Conservation (phyloP, 176 grass and related monocot species). For the Phoenix dactylifera region DNA sequence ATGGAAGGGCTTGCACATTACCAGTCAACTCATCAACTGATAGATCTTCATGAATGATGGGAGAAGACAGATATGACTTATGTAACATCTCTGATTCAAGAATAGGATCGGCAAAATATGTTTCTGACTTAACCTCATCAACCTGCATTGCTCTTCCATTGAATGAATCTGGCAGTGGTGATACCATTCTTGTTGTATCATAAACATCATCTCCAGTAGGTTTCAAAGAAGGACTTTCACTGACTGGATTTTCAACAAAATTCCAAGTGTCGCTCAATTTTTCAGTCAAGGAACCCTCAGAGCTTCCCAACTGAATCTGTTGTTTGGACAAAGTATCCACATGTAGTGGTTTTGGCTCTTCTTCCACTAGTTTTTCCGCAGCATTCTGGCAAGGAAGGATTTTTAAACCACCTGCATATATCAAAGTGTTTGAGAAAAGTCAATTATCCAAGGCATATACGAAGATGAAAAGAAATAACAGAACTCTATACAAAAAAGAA, state of each 20-base stretch:
- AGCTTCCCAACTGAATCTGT: not conserved
- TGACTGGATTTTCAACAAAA: conserved; percentile 17
- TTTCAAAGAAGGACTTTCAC: conserved; percentile 7
- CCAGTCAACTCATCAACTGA: conserved; percentile 39
- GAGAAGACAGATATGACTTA: conserved; percentile 23
- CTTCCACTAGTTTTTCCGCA: conserved; percentile 10
- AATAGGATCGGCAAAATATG: conserved; percentile 25
- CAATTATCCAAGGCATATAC: not conserved
- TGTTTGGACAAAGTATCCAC: not conserved
- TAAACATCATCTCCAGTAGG: too few species aligned
- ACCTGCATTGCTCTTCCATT: not conserved
- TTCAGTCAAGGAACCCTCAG: conserved; percentile 9
- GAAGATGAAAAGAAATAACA: not conserved
- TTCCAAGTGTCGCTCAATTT: conserved; percentile 25
- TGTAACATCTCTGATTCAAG: conserved; percentile 23
- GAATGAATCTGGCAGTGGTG: conserved; percentile 1
- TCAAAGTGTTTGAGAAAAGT: conserved; percentile 23
- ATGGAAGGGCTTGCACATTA: conserved; percentile 3
- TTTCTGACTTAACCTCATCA: conserved; percentile 15
- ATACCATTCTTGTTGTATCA: not conserved
- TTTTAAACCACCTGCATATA: conserved; percentile 14
- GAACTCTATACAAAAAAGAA: not conserved
- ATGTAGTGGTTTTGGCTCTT: not conserved
- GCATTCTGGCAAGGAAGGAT: not conserved
- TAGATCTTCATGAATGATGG: conserved; percentile 27